A percentile compares a stretch with the other conserved stretches of the same genome.
These are phyloP conservation scores for Neurospora tetraspora DNA, from an alignment of 495 filamentous ascomycete genomes.

Conservation along the genomic window DNA sequence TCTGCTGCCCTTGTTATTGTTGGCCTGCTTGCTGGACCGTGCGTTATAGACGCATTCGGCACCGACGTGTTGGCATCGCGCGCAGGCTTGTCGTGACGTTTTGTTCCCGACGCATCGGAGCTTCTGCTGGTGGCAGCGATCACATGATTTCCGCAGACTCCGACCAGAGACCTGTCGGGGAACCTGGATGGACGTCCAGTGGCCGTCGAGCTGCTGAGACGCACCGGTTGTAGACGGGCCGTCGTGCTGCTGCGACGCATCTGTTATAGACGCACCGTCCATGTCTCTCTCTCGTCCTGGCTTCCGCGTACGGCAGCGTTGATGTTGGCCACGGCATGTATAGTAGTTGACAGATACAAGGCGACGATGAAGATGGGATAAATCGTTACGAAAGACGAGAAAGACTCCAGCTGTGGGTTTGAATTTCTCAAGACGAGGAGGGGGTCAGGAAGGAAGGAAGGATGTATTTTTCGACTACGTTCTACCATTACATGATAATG, in stretches of 20 bases:
- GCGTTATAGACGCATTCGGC: conserved; percentile 2
- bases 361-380: conserved; percentile 1
- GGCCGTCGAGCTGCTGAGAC: conserved; percentile 1
- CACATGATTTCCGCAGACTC: conserved; percentile 1
- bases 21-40: neutral
- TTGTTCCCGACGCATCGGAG: conserved; percentile 2
- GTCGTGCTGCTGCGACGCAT: too few species aligned
- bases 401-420: neutral
- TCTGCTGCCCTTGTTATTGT: neutral
- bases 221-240: neutral
- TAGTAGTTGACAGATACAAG: neutral
- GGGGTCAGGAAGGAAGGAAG: too few species aligned
- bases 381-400: conserved; percentile 1
- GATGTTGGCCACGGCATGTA: too few species aligned
- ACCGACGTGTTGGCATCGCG: neutral
- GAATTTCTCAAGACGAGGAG: neutral
- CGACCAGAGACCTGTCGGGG: neutral
- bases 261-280: too few species aligned
- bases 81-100: conserved; percentile 1
- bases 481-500: too few species aligned
- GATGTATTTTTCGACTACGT: too few species aligned
- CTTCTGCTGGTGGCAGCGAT: conserved; percentile 2
- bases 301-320: too few species aligned
- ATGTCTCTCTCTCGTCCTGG: too few species aligned
- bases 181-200: conserved; percentile 1